Conservation (phyloP, 2,329 filamentous ascomycete species). For the Lachnellula occidentalis region DNA sequence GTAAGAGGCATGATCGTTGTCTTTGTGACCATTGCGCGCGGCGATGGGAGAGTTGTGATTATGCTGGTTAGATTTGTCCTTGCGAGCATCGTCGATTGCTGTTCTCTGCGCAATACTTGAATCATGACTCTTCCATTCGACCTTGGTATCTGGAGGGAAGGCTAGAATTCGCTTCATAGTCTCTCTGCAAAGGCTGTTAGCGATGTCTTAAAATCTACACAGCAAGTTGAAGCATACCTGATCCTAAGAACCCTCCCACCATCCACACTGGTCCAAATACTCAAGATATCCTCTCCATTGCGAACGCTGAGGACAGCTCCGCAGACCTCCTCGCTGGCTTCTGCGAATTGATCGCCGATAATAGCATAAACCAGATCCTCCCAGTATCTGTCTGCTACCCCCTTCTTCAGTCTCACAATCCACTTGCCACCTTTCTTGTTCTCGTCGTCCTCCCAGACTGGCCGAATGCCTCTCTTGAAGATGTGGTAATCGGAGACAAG, state of each 20-base stretch:
- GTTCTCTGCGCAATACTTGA: conserved; percentile 90
- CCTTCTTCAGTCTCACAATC: conserved; percentile 96
- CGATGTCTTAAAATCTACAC: not conserved
- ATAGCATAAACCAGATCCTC: conserved; percentile 88
- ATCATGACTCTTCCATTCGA: conserved; percentile 95
- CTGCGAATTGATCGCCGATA: conserved; percentile 88
- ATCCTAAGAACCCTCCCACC: conserved; percentile 94
- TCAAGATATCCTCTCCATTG: conserved; percentile 94
- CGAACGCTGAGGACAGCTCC: conserved; percentile 91
- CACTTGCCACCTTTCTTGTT: conserved; percentile 97
- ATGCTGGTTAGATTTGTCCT: conserved; percentile 65
- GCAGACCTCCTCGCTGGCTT: conserved; percentile 90
- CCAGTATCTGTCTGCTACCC: conserved; percentile 94
- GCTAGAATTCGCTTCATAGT: conserved; percentile 86
- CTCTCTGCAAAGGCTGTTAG: conserved; percentile 54
- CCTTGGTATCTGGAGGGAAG: conserved; percentile 81
- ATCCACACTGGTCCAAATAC: conserved; percentile 94
- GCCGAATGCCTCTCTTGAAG: conserved; percentile 92
- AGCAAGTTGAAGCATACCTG: conserved; percentile 52
- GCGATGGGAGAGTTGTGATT: conserved; percentile 26
- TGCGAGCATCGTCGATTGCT: conserved; percentile 84
- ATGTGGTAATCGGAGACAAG: conserved; percentile 97
- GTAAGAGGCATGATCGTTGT: conserved; percentile 17
- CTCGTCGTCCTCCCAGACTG: conserved; percentile 97
- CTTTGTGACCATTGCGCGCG: conserved; percentile 23